Evolutionary conservation across 2,329 filamentous ascomycete species (phyloP).

Genomic region (Clarireedia sp.): DNA sequence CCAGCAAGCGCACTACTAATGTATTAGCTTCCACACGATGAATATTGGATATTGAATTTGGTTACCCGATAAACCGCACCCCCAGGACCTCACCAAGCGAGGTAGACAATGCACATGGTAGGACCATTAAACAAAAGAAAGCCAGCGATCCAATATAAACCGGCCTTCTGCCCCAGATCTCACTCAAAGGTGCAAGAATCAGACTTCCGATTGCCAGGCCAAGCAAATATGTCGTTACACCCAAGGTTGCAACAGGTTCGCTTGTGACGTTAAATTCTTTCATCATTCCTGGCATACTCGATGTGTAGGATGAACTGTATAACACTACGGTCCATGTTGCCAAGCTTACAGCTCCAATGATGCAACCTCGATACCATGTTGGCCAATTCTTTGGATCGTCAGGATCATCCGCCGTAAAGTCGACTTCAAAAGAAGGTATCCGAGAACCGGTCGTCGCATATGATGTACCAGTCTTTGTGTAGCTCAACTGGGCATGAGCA

Average conservation of each 20-base stretch:
- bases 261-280: slow-evolving; percentile 52
- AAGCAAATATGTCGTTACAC: slow-evolving; percentile 70
- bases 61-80: slow-evolving; percentile 62
- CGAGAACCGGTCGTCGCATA: slow-evolving; percentile 37
- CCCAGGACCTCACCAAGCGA: slow-evolving; percentile 63
- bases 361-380: slow-evolving; percentile 36
- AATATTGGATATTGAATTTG: slow-evolving; percentile 7
- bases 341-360: slow-evolving; percentile 31
- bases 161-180: slow-evolving; percentile 59
- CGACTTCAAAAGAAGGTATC: slow-evolving; percentile 60
- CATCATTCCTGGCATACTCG: slow-evolving; percentile 61
- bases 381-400: slow-evolving; percentile 64
- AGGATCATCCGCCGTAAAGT: slow-evolving; percentile 56
- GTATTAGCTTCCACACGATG: slow-evolving; percentile 5
- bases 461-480: slow-evolving; percentile 36
- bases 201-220: slow-evolving; percentile 66
- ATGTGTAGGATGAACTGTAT: slow-evolving; percentile 74
- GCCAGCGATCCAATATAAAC: slow-evolving; percentile 61
- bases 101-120: slow-evolving; percentile 63
- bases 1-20: slow-evolving; percentile 54
- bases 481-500: slow-evolving; percentile 29
- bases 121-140: slow-evolving; percentile 58
- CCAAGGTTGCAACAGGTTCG: slow-evolving; percentile 59
- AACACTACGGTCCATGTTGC: slow-evolving; percentile 44
- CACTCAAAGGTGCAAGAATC: slow-evolving; percentile 65